phyloP scores from a whole-genome alignment of 23 red algal species.

The Gracilaria domingensis region DNA sequence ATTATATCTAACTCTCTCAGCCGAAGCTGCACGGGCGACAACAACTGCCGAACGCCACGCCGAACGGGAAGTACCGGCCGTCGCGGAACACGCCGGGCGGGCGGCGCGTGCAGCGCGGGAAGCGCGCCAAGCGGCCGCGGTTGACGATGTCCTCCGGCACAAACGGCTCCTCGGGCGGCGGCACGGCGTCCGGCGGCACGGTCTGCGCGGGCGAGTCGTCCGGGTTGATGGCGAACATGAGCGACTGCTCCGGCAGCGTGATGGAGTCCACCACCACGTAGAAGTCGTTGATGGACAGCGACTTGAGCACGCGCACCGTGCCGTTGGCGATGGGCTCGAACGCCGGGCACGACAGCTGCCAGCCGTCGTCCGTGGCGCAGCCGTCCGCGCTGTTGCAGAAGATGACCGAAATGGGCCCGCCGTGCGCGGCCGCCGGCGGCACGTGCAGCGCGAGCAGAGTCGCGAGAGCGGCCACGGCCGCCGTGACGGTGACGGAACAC shows the following conservation, averaged over 20 bases:
- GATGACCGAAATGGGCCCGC: neutral
- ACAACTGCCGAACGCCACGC: conserved; percentile 14
- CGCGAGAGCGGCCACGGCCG: neutral
- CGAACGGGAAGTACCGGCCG: conserved; percentile 13
- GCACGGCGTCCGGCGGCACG: neutral
- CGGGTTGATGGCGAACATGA: conserved; percentile 21
- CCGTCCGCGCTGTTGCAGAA: conserved; percentile 32
- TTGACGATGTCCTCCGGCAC: neutral
- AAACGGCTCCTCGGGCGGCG: neutral
- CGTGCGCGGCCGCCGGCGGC: neutral
- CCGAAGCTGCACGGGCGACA: neutral
- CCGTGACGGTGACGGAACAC: neutral
- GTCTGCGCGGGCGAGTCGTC: conserved; percentile 14
- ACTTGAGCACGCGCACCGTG: conserved; percentile 4
- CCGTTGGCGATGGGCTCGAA: conserved; percentile 1
- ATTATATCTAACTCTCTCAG: neutral
- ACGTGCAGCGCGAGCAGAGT: neutral
- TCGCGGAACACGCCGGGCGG: conserved; percentile 20
- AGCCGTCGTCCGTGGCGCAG: conserved; percentile 27
- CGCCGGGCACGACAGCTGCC: neutral
- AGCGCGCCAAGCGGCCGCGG: neutral
- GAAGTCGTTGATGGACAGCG: neutral
- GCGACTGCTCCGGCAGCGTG: neutral
- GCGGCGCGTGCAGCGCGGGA: neutral
- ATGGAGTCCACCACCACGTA: conserved; percentile 5